phyloP scores from a whole-genome alignment of 2,329 filamentous ascomycete species.

The Didymella exigua region DNA sequence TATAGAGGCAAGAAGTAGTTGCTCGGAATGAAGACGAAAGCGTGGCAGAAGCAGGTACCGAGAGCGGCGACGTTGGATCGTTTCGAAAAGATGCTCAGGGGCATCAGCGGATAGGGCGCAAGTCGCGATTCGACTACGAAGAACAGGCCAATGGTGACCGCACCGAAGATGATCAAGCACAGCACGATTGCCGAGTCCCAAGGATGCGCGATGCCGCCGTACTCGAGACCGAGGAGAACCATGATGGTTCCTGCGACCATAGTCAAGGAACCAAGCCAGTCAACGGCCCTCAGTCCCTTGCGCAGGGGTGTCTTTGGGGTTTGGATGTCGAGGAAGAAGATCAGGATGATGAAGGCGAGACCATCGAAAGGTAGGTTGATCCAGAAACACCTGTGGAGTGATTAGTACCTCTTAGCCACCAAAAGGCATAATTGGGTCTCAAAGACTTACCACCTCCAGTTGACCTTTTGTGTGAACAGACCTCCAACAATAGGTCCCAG shows the following conservation, averaged over 20 bases:
- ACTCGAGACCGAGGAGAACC: conserved; percentile 84
- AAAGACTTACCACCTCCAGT: conserved; percentile 60
- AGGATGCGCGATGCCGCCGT: conserved; percentile 75
- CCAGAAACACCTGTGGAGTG: conserved; percentile 53
- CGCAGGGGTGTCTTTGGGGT: conserved; percentile 68
- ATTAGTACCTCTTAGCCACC: not conserved
- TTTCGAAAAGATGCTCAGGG: conserved; percentile 70
- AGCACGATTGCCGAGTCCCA: conserved; percentile 78
- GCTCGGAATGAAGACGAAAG: conserved; percentile 76
- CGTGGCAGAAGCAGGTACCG: conserved; percentile 72
- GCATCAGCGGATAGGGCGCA: conserved; percentile 79
- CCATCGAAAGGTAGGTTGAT: conserved; percentile 70
- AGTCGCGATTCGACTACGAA: conserved; percentile 73
- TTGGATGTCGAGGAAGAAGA: conserved; percentile 69
- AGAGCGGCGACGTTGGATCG: conserved; percentile 70
- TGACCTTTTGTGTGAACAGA: conserved; percentile 65
- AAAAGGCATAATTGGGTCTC: not conserved
- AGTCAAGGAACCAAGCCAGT: conserved; percentile 68
- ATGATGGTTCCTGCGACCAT: conserved; percentile 82
- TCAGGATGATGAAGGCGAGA: conserved; percentile 60
- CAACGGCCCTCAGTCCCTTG: conserved; percentile 67
- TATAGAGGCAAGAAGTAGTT: conserved; percentile 85
- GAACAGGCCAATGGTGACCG: conserved; percentile 68
- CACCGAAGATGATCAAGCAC: conserved; percentile 77
- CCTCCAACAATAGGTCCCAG: conserved; percentile 73